Evolutionary conservation across 257 asterid species (phyloP).

Genomic region (Ilex asprella): DNA sequence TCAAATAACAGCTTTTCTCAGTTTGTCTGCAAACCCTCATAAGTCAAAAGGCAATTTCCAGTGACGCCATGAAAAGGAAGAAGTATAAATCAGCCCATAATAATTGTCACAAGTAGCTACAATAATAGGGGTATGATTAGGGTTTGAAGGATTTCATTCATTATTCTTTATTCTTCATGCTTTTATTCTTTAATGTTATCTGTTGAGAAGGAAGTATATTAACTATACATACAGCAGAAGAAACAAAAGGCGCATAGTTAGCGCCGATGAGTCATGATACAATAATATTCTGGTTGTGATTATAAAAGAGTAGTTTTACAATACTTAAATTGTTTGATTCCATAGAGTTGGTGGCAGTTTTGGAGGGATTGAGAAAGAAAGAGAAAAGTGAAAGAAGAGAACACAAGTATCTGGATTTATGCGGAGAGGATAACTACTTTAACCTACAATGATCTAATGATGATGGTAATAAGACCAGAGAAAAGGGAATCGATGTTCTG

Average conservation of each 20-base stretch:
- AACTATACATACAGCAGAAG: conserved; percentile 8
- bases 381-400: conserved; percentile 41
- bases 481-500: conserved; percentile 81
- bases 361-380: conserved; percentile 69
- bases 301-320: conserved; percentile 30
- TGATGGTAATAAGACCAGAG: conserved; percentile 32
- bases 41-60: too few relatives aligned
- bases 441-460: conserved; percentile 18
- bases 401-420: conserved; percentile 49
- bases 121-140: background rate
- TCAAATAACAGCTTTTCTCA: too few relatives aligned
- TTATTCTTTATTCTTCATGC: conserved; percentile 17
- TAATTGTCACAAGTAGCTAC: conserved; percentile 2
- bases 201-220: conserved; percentile 12
- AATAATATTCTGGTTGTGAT: conserved; percentile 53
- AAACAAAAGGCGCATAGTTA: conserved; percentile 39
- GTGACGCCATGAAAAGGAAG: too few relatives aligned
- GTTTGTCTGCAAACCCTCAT: too few relatives aligned
- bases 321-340: conserved; percentile 67
- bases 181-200: conserved; percentile 12
- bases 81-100: conserved; percentile 1
- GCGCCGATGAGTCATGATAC: conserved; percentile 37
- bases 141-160: background rate
- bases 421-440: conserved; percentile 6
- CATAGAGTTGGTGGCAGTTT: conserved; percentile 76